phyloP scores from a whole-genome alignment of 371 early-diverging fungal genomes.

The Rhizopus arrhizus region DNA sequence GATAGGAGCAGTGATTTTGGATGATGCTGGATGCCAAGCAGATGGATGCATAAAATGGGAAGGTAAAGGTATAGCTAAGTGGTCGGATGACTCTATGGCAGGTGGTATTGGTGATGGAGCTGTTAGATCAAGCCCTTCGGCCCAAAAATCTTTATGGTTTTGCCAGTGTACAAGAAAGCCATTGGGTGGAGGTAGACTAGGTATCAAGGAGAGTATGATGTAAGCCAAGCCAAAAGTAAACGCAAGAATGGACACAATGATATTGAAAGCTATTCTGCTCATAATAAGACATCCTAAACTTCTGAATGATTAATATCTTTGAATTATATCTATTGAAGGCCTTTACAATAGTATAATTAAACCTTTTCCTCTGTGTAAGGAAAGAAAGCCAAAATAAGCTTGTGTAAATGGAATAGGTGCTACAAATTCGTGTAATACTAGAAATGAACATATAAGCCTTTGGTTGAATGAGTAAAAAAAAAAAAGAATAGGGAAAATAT shows the following conservation, averaged over 20 bases:
- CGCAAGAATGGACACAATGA: constrained; percentile 39
- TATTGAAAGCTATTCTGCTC: constrained; percentile 37
- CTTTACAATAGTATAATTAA: constrained; percentile 42
- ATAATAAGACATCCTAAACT: constrained; percentile 47
- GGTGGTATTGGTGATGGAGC: background rate
- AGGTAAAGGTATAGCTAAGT: background rate
- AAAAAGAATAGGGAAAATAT: background rate
- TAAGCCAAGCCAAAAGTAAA: constrained; percentile 41
- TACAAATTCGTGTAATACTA: constrained; percentile 34
- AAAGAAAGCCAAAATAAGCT: constrained; percentile 42
- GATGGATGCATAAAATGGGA: constrained; percentile 13
- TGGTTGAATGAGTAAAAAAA: background rate
- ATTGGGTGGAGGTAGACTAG: constrained; percentile 33
- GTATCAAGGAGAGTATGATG: constrained; percentile 37
- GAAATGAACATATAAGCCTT: constrained; percentile 31
- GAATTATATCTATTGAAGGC: background rate
- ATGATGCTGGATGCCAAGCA: constrained; percentile 22
- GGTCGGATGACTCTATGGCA: background rate
- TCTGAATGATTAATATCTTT: background rate
- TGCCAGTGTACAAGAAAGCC: constrained; percentile 40
- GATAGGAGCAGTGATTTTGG: background rate
- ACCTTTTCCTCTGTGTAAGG: constrained; percentile 39
- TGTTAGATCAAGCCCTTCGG: constrained; percentile 29
- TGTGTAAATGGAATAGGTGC: constrained; percentile 24
- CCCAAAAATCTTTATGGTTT: constrained; percentile 43